Conservation (phyloP, 2,329 filamentous ascomycete species). For the Bipolaris oryzae region DNA sequence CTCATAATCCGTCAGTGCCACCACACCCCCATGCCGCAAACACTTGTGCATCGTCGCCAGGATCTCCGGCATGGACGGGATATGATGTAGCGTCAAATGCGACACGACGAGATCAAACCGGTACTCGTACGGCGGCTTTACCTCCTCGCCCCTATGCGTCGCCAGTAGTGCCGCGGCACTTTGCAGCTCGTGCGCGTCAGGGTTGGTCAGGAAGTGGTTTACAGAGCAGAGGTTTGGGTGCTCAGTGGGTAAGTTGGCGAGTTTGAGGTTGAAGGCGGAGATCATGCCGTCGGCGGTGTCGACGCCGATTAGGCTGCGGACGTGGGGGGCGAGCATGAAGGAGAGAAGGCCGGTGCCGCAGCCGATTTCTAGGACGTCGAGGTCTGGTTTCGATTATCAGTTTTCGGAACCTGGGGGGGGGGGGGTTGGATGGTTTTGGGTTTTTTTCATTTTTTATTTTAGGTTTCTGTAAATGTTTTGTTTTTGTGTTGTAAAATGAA, state of each 20-base stretch:
- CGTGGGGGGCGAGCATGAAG: constrained; percentile 56
- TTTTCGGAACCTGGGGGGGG: no score
- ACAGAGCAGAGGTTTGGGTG: constrained; percentile 55
- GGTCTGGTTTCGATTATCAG: constrained; percentile 17
- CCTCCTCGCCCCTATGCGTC: constrained; percentile 31
- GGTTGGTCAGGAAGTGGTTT: constrained; percentile 56
- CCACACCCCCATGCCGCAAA: constrained; percentile 55
- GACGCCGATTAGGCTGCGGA: constrained; percentile 58
- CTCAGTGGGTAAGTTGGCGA: constrained; percentile 34
- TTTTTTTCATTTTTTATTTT: background rate
- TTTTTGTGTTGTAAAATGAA: background rate
- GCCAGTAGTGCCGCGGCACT: constrained; percentile 46
- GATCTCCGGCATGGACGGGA: constrained; percentile 53
- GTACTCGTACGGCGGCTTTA: constrained; percentile 32
- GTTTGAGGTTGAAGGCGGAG: constrained; percentile 55
- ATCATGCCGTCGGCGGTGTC: constrained; percentile 64
- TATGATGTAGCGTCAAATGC: constrained; percentile 64
- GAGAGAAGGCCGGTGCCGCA: constrained; percentile 64
- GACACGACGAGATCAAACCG: constrained; percentile 59
- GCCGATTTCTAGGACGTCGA: constrained; percentile 62
- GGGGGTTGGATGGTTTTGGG: no score
- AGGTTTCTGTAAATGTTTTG: no score
- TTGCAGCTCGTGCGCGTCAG: constrained; percentile 52
- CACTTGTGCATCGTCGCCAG: constrained; percentile 56
- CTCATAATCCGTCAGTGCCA: constrained; percentile 64